Evolutionary conservation across 2,329 filamentous ascomycete genomes (phyloP).

Genomic region (Phaeoacremonium minimum): DNA sequence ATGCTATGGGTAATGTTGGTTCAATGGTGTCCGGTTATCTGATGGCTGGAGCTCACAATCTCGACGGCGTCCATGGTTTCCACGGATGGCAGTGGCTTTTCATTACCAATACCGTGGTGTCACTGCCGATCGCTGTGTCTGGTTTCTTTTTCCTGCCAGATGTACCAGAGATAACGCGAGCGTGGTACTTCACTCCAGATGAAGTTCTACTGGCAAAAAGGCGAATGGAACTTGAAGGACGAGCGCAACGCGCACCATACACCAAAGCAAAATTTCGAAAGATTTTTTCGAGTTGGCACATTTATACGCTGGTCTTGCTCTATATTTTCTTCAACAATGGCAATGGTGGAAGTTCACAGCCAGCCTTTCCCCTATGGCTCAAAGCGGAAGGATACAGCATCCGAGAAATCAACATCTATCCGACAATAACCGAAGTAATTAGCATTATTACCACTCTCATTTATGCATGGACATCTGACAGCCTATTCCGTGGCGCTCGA

Average conservation of each 20-base stretch:
- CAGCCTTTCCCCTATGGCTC: slow-evolving; percentile 49
- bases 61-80: slow-evolving; percentile 43
- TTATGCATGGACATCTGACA: slow-evolving; percentile 65
- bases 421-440: slow-evolving; percentile 54
- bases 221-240: slow-evolving; percentile 38
- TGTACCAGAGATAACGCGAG: slow-evolving; percentile 30
- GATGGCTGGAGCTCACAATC: slow-evolving; percentile 48
- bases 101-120: slow-evolving; percentile 53
- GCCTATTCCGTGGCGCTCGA: slow-evolving; percentile 50
- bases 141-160: slow-evolving; percentile 42
- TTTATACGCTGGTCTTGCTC: slow-evolving; percentile 52
- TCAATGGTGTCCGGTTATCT: slow-evolving; percentile 56
- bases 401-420: slow-evolving; percentile 44
- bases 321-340: slow-evolving; percentile 66
- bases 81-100: slow-evolving; percentile 54
- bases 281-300: slow-evolving; percentile 62
- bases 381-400: slow-evolving; percentile 37
- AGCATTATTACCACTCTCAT: slow-evolving; percentile 53
- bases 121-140: slow-evolving; percentile 48
- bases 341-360: slow-evolving; percentile 38
- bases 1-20: slow-evolving; percentile 45
- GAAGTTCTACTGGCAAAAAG: slow-evolving; percentile 32
- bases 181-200: slow-evolving; percentile 29
- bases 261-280: slow-evolving; percentile 48
- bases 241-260: slow-evolving; percentile 33